Evolutionary conservation across 805 yeast species (phyloP).

Genomic region (Cyberlindnera subsufficiens): DNA sequence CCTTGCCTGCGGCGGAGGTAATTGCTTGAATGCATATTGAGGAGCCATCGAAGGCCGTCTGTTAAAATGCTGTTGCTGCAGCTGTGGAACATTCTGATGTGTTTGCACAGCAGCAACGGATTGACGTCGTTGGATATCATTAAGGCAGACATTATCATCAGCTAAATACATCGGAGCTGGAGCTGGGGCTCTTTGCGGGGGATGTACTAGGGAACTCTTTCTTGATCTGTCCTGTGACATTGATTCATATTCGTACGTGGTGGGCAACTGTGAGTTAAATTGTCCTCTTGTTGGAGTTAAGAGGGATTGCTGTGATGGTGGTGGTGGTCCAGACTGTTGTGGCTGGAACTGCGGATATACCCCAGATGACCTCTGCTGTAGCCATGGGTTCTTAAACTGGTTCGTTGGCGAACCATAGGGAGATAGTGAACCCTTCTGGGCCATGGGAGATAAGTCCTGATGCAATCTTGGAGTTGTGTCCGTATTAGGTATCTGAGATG

Average conservation of each 20-base stretch:
- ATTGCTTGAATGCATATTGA: constrained; percentile 24
- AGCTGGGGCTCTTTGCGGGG: constrained; percentile 40
- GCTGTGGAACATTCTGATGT: constrained; percentile 4
- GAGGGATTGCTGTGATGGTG: constrained; percentile 6
- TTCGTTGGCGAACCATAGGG: constrained; percentile 25
- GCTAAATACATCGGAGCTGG: constrained; percentile 35
- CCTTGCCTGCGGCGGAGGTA: constrained; percentile 44
- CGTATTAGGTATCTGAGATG: constrained; percentile 13
- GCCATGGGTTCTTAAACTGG: constrained; percentile 26
- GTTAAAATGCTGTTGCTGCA: constrained; percentile 3
- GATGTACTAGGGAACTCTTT: constrained; percentile 27
- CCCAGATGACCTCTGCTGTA: constrained; percentile 12
- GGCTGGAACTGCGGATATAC: constrained; percentile 1
- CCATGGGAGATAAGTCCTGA: constrained; percentile 3
- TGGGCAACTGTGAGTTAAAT: constrained; percentile 34
- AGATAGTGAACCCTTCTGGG: constrained; percentile 7
- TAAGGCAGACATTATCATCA: constrained; percentile 19
- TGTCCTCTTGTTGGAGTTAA: constrained; percentile 18
- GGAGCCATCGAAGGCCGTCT: neutral
- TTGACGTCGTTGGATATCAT: constrained; percentile 31
- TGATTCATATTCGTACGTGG: constrained; percentile 41
- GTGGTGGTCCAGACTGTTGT: constrained; percentile 1
- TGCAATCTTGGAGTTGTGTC: constrained; percentile 16
- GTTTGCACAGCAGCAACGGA: constrained; percentile 28
- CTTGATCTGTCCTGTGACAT: constrained; percentile 12